Base-by-base conservation (phyloP, 2,329 filamentous ascomycete genomes). In the Neopestalotiopsis rosae region DNA sequence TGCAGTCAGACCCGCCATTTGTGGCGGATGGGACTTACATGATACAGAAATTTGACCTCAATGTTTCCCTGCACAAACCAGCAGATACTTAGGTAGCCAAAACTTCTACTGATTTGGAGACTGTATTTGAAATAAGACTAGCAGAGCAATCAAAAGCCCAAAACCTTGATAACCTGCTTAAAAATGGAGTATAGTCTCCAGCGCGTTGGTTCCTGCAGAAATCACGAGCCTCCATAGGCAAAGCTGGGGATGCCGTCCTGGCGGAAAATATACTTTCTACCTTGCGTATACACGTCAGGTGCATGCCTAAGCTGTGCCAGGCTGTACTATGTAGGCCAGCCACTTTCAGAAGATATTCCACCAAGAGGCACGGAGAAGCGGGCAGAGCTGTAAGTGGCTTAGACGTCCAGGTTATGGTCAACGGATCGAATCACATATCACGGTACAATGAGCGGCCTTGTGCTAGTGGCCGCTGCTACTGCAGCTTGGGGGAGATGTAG, bases 381-480 rank as follows among this genome's bases (percentile, higher is more conserved):
- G 63, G 63, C 63, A 66, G 42, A 34, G 38, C 63, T 66, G 63
- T 40, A 66, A 49, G 34, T 56, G 63, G 63, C 32, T 32, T 32
- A 66, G 13, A 52, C 45, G 45, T 17, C 45, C 45, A 52, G 45
- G 45, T 52, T 52, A 62, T 45, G 24, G 63, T 14, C 7, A 32
- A 28, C 45, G 34, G 40, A 38, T 14, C 63, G 14, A 56, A 34
- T 20, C 30, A 28, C 7, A 65, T 28, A 65, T 52, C 40, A 28
- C n/a, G n/a, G 38, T 59, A 34, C 59, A 40, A 40, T 30, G 59
- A n/a, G 45, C 45, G 45, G 45, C 17, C 45, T 24, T 52, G 45
- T 52, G 45, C n/a, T 52, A 40, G 59, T 62, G 59, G 59, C 59
- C 59, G 59, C 57, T 59, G 57, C 57, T 59, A 59, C 57, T 59